phyloP scores from a whole-genome alignment of 257 asterid genomes.

The Primulina eburnea region DNA sequence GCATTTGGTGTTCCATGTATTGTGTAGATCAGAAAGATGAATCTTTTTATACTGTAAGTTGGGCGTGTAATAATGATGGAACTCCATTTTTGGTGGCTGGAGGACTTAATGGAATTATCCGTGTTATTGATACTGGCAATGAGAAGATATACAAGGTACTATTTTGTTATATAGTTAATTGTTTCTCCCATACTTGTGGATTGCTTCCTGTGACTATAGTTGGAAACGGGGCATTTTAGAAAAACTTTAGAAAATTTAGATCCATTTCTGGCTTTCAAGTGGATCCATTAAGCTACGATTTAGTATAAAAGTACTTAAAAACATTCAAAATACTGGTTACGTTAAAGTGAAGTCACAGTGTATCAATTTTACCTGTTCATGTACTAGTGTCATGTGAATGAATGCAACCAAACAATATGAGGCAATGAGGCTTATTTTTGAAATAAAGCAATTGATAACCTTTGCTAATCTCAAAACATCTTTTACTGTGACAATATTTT shows the following conservation, averaged over 20 bases:
- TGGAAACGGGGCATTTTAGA: background rate
- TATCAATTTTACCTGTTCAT: too few relatives aligned
- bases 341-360: too few relatives aligned
- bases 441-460: too few relatives aligned
- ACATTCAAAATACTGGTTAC: too few relatives aligned
- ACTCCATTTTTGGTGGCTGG: constrained; percentile 41
- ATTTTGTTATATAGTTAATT: constrained; percentile 8
- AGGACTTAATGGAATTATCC: constrained; percentile 60
- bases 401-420: too few relatives aligned
- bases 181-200: background rate
- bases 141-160: constrained; percentile 85
- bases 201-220: background rate
- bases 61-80: constrained; percentile 93
- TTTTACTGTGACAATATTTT: too few relatives aligned
- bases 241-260: background rate
- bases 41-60: constrained; percentile 91
- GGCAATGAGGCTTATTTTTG: too few relatives aligned
- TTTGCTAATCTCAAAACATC: too few relatives aligned
- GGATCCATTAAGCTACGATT: too few relatives aligned
- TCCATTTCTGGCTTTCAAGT: too few relatives aligned
- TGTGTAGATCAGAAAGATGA: constrained; percentile 86
- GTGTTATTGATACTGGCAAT: constrained; percentile 82
- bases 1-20: constrained; percentile 20
- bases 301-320: too few relatives aligned
- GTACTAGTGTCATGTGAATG: too few relatives aligned